Evolutionary conservation across 2,329 filamentous ascomycete species (phyloP).

Genomic region (Akanthomyces lecanii): DNA sequence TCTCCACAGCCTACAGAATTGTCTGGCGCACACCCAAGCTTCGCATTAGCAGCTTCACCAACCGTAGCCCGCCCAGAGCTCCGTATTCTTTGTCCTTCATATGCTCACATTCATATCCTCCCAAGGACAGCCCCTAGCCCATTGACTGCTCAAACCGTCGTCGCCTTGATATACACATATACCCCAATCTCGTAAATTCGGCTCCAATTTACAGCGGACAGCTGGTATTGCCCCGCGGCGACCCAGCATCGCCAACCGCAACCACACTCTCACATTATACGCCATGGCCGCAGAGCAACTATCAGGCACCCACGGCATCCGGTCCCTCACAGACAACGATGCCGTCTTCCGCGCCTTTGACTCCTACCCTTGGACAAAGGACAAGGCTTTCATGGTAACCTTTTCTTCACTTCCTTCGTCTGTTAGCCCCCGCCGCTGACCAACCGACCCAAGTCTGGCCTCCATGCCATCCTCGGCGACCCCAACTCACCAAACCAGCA

Average conservation of each 20-base stretch:
- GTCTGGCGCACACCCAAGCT: too few species aligned
- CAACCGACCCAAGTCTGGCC: constrained; percentile 43
- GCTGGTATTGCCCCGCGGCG: not conserved
- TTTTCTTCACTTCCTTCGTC: not conserved
- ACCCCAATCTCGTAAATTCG: too few species aligned
- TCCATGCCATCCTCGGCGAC: constrained; percentile 60
- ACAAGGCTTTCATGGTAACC: constrained; percentile 62
- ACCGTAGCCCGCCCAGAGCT: not conserved
- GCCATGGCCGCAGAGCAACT: constrained; percentile 23
- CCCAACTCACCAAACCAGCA: constrained; percentile 38
- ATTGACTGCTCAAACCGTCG: not conserved
- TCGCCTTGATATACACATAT: not conserved
- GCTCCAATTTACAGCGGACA: not conserved
- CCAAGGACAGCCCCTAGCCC: not conserved
- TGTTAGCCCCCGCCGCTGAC: not conserved
- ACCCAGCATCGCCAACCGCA: not conserved
- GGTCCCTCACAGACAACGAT: constrained; percentile 35
- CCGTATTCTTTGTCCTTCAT: not conserved
- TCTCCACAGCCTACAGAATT: not conserved
- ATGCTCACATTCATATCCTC: not conserved
- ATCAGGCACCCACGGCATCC: constrained; percentile 35
- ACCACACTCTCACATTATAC: not conserved
- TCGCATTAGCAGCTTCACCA: not conserved
- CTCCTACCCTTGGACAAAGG: constrained; percentile 62
- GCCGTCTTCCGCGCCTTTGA: constrained; percentile 59